Conservation (phyloP, 306 rosid genomes). For the Cucurbita moschata region DNA sequence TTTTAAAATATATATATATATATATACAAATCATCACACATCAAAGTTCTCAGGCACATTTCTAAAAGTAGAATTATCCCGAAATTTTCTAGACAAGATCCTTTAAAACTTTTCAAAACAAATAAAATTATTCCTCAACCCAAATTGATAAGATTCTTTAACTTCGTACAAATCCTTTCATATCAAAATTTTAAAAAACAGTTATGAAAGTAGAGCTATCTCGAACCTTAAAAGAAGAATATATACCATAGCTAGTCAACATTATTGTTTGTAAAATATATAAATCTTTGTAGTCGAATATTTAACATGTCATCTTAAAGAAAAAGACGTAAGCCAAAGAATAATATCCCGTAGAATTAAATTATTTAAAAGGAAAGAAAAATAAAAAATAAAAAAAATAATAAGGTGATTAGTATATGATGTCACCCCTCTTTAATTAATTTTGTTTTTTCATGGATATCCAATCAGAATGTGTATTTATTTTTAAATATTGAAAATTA, state of each 20-base stretch:
- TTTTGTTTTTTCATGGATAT: neutral
- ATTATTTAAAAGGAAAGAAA: neutral
- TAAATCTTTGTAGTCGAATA: neutral
- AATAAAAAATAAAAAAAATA: neutral
- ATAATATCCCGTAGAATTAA: neutral
- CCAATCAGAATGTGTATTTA: constrained; percentile 4
- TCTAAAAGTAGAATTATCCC: no score
- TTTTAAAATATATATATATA: no score
- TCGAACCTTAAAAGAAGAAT: neutral
- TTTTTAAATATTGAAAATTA: neutral
- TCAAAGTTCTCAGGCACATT: no score
- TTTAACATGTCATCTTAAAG: neutral
- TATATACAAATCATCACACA: no score
- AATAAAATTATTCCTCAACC: neutral
- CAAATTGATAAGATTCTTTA: neutral
- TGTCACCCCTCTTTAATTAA: neutral
- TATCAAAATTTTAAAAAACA: neutral
- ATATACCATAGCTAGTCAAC: constrained; percentile 6
- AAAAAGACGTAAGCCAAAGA: constrained; percentile 3
- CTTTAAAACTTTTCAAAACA: neutral
- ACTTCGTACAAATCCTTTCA: neutral
- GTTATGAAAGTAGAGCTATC: neutral
- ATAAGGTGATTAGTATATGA: neutral
- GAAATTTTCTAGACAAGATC: no score
- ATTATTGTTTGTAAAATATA: neutral